Evolutionary conservation across 441 rosid species (phyloP), one percentile per base, ranked within the genome.

Genomic region (Manihot esculenta): DNA sequence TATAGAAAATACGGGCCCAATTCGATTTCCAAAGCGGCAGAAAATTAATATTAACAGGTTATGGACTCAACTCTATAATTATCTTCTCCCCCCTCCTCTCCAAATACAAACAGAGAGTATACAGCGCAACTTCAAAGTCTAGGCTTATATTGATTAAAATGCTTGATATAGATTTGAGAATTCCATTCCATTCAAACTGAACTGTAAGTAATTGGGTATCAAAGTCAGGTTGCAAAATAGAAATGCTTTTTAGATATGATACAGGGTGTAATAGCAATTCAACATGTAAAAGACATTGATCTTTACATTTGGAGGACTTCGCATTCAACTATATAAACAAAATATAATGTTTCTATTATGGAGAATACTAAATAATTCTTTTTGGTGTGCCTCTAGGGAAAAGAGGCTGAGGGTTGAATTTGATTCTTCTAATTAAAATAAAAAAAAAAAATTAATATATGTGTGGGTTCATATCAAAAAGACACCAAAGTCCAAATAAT

Each of bases 151-250:
- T 97, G 5, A 94, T 74, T 64, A 94, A 76, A 0, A 90, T 90
- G 81, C 89, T 90, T 33, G 99, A 94, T 8, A 92, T 94, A 18
- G 97, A 88, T 80, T 94, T 94, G 7, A 87, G 89, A 74, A 92
- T 71, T 11, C 94, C 97, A 63, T 94, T 90, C 99, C 97, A 94
- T 72, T 90, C 93, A 54, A 94, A 94, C 78, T 94, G 99, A 78
- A 88, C 71, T 0, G 88, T 91, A 2, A 94, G 88, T 80, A 94
- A 73, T 84, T 94, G 97, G 38, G 95, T 87, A 70, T 94, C 94
- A 13, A 88, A 81, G 72, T 94, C 97, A 0, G 89, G 97, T 97
- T 94, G 88, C 83, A 72, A 75, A 21, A 53, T 26, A 67, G 49
- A 71, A 23, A 51, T 15, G 3, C 17, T 33, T 6, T 30, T 30